phyloP scores from a whole-genome alignment of 169 alveolate genomes.

The Pseudocohnilembus persalinus region DNA sequence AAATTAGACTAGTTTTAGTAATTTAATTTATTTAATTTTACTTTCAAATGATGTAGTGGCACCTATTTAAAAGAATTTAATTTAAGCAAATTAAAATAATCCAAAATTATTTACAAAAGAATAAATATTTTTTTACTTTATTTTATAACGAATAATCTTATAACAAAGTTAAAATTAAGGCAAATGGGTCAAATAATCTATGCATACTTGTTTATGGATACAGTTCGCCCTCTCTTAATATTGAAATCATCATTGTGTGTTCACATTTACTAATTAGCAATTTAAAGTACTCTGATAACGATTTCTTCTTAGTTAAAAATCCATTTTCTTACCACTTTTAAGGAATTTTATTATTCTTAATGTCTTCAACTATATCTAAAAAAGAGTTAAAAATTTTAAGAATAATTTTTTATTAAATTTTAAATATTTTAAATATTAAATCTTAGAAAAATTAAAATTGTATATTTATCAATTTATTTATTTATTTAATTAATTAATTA shows the following conservation, averaged over 20 bases:
- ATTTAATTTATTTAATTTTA: too few relatives aligned
- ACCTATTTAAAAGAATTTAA: neutral
- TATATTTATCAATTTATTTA: too few relatives aligned
- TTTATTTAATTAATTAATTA: too few relatives aligned
- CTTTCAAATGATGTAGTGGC: neutral
- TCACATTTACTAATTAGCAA: neutral
- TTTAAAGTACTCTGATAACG: neutral
- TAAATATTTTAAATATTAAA: too few relatives aligned
- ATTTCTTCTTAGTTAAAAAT: neutral
- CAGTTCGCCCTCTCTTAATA: neutral
- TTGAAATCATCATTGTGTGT: neutral
- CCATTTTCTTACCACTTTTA: neutral
- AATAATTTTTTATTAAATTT: too few relatives aligned
- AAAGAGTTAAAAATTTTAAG: neutral
- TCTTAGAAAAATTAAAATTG: too few relatives aligned
- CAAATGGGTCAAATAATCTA: neutral
- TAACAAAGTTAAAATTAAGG: too few relatives aligned
- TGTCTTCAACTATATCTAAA: neutral
- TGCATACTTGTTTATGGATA: neutral
- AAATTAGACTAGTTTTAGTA: neutral
- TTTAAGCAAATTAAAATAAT: too few relatives aligned
- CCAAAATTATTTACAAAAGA: too few relatives aligned
- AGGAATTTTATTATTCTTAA: neutral
- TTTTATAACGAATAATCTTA: neutral
- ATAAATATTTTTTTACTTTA: neutral